phyloP scores from a whole-genome alignment of 345 rosid genomes.

The Salix caprea region DNA sequence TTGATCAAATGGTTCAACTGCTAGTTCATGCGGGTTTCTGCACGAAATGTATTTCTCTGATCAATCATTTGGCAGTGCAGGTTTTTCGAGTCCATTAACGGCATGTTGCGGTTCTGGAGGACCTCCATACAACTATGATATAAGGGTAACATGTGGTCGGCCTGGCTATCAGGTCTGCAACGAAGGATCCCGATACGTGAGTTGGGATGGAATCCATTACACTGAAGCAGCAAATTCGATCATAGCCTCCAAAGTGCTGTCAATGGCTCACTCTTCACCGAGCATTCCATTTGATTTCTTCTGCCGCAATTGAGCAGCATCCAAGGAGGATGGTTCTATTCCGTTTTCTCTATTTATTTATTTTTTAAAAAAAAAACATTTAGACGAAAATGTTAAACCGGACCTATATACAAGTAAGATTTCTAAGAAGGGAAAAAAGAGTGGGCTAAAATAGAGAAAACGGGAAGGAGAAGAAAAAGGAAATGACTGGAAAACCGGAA shows the following conservation, averaged over 20 bases:
- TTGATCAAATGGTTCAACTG: background rate
- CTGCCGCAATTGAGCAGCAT: conserved; percentile 24
- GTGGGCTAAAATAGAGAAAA: background rate
- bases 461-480: background rate
- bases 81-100: conserved; percentile 64
- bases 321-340: background rate
- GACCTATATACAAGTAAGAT: background rate
- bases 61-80: conserved; percentile 29
- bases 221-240: conserved; percentile 69
- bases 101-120: conserved; percentile 91
- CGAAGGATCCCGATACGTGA: conserved; percentile 45
- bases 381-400: no score
- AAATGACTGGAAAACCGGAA: conserved; percentile 13
- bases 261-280: conserved; percentile 58
- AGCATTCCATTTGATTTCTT: conserved; percentile 47
- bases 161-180: conserved; percentile 43
- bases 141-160: conserved; percentile 55
- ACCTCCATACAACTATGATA: conserved; percentile 73
- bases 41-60: background rate
- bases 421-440: background rate
- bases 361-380: no score
- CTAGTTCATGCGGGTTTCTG: no score
- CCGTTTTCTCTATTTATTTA: no score
- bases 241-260: conserved; percentile 54
- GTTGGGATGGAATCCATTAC: conserved; percentile 81